Evolutionary conservation across 805 yeast species (phyloP), one percentile per base, ranked within the genome.

Genomic region (Hemisphaericaspora nanyangensis): DNA sequence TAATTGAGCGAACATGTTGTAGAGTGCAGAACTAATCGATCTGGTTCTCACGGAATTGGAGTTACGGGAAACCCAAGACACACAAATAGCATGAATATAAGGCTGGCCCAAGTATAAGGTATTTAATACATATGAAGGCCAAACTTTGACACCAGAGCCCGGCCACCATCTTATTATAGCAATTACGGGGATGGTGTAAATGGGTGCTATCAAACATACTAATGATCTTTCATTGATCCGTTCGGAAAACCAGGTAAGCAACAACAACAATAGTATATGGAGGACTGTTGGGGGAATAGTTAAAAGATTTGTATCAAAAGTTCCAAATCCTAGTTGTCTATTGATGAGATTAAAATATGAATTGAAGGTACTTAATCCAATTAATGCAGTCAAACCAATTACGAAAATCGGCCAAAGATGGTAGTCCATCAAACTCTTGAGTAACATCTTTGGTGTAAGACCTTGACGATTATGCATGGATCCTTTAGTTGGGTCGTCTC

Each of bases 401-500:
- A 47, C 29, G 38, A 58, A 60, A 7, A 60, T 31, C 4, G 65
- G 65, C 55, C 55, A 56, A 18, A 79, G 43, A 51, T 76, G 74
- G 50, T 63, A 76, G 51, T 80, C 85, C 2, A 46, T 32, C 8
- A 77, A 34, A 3, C 77, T 59, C 15, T 57, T 47, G 47, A 60
- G 54, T 12, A 80, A 45, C 54, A 61, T 65, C 31, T 51, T 63
- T 4, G 62, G 45, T 3, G 68, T 56, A n/a, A 80, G 52, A 7
- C 80, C 78, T 48, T 75, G 74, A 51, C 82, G 65, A 51, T 80
- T 79, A 51, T 79, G 68, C 84, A 79, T 77, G 44, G 77, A 82
- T 17, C 84, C 83, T 45, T 68, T 68, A 4, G 65, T 50, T 6
- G 85, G 85, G 50, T 80, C 86, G 51, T 80, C 85, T 47, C 84